Evolutionary conservation across 805 yeast species (phyloP).

Genomic region (Wickerhamomyces xylosicus): DNA sequence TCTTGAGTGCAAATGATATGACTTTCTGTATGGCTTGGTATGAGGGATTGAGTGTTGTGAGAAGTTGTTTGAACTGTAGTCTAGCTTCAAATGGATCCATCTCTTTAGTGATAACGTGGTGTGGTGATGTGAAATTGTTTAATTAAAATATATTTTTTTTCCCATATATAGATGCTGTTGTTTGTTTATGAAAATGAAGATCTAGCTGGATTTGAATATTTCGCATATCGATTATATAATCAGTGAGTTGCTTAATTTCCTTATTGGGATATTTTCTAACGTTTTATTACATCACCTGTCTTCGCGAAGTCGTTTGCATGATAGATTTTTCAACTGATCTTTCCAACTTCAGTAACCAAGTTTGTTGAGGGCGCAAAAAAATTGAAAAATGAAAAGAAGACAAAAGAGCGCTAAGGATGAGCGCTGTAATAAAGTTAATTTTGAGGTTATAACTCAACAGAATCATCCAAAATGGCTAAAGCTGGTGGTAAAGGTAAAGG

Average conservation of each 20-base stretch:
- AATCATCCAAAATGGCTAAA: conserved; percentile 55
- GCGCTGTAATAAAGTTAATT: no score
- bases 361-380: no score
- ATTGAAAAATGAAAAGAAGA: conserved; percentile 5
- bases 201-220: not conserved
- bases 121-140: not conserved
- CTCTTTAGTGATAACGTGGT: not conserved
- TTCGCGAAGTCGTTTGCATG: not conserved
- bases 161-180: no score
- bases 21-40: conserved; percentile 30
- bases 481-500: conserved; percentile 52
- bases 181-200: no score
- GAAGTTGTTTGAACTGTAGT: conserved; percentile 57
- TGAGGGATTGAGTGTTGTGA: conserved; percentile 59
- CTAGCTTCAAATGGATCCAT: conserved; percentile 92
- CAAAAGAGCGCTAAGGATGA: no score
- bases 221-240: not conserved
- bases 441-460: not conserved
- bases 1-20: conserved; percentile 34
- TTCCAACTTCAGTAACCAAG: not conserved
- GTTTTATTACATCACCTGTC: not conserved
- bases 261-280: no score
- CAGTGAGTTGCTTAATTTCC: not conserved
- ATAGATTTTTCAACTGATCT: conserved; percentile 1
- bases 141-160: not conserved